A percentile compares a stretch with the other conserved stretches of the same genome.
phyloP scores from a whole-genome alignment of 73 alveolate species.

The Paramecium sonneborni region DNA sequence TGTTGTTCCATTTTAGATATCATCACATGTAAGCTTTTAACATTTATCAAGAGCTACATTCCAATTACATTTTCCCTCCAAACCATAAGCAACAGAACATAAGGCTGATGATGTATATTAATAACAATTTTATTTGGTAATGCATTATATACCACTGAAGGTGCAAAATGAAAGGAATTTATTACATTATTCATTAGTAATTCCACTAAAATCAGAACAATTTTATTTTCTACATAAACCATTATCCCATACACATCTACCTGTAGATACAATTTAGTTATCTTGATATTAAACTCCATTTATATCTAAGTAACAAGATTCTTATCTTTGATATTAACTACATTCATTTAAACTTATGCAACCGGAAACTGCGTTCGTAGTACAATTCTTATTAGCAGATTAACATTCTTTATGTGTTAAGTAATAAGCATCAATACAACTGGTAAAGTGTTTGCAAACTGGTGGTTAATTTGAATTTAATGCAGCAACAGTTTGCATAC shows the following conservation, averaged over 20 bases:
- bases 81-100: background rate
- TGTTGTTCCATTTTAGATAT: background rate
- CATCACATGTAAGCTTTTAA: background rate
- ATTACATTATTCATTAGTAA: constrained; percentile 18
- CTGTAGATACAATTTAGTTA: background rate
- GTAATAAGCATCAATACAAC: background rate
- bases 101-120: background rate
- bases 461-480: background rate
- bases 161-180: background rate
- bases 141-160: background rate
- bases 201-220: background rate
- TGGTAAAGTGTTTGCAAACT: background rate
- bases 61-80: constrained; percentile 38
- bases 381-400: background rate
- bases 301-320: background rate
- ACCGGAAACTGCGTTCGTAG: background rate
- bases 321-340: background rate
- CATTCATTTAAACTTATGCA: background rate
- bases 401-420: constrained; percentile 20
- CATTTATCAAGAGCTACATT: background rate
- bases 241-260: background rate
- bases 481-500: background rate
- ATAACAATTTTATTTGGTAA: background rate
- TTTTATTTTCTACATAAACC: background rate
- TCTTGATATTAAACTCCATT: constrained; percentile 15